These are phyloP conservation scores for Penicillium concentricum DNA, from an alignment of 2,329 filamentous ascomycete genomes.

Conservation along the genomic window DNA sequence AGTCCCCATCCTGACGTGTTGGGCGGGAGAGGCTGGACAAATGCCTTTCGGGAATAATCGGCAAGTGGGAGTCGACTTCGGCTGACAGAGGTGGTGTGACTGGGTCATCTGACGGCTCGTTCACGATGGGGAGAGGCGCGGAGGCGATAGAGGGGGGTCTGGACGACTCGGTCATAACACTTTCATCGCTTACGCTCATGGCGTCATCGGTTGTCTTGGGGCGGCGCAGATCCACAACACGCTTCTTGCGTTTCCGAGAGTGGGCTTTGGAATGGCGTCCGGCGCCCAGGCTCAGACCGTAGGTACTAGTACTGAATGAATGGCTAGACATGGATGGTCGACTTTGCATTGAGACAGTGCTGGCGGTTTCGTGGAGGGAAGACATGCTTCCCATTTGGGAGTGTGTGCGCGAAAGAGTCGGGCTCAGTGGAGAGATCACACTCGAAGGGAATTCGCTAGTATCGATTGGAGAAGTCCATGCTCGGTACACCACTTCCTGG, in stretches of 20 bases:
- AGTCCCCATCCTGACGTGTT: slow-evolving; percentile 25
- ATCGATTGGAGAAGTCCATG: slow-evolving; percentile 81
- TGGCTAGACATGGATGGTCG: slow-evolving; percentile 46
- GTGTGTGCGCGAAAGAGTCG: slow-evolving; percentile 60
- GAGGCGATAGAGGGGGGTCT: slow-evolving; percentile 51
- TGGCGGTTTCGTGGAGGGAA: slow-evolving; percentile 66
- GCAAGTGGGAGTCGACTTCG: slow-evolving; percentile 32
- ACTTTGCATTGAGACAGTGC: slow-evolving; percentile 64
- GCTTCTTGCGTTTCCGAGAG: slow-evolving; percentile 48
- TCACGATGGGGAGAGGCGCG: slow-evolving; percentile 56
- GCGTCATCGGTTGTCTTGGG: slow-evolving; percentile 43
- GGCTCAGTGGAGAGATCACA: slow-evolving; percentile 45
- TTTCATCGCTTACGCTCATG: slow-evolving; percentile 45
- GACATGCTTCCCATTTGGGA: slow-evolving; percentile 67
- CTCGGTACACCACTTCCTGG: slow-evolving; percentile 83
- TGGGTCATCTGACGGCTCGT: slow-evolving; percentile 58
- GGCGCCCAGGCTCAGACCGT: slow-evolving; percentile 41
- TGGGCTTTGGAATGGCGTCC: slow-evolving; percentile 47
- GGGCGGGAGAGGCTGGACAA: slow-evolving; percentile 30
- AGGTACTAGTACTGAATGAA: slow-evolving; percentile 39
- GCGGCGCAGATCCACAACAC: slow-evolving; percentile 48
- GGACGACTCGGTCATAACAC: slow-evolving; percentile 40
- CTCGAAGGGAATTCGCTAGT: slow-evolving; percentile 56
- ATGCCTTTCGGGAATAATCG: slow-evolving; percentile 36
- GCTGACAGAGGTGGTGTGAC: slow-evolving; percentile 54